Evolutionary conservation across 2,329 filamentous ascomycete genomes (phyloP).

Genomic region (Apiospora koreana): DNA sequence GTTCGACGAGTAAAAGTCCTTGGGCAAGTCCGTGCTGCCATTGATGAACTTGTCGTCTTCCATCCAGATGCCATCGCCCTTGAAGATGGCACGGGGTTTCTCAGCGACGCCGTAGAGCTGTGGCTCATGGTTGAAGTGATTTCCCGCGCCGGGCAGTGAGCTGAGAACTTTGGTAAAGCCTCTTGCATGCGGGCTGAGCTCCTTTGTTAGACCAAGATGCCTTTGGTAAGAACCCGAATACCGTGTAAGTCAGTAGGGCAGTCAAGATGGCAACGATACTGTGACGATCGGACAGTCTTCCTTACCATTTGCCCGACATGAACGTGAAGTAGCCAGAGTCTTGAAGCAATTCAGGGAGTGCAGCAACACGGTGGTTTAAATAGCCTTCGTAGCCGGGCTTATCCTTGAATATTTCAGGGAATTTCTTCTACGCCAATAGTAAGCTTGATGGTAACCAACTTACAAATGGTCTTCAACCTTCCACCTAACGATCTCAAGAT

Average conservation of each 20-base stretch:
- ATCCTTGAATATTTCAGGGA: slow-evolving; percentile 20
- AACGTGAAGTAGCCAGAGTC: slow-evolving; percentile 58
- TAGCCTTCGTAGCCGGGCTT: slow-evolving; percentile 59
- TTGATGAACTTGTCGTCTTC: no score
- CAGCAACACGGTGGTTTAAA: slow-evolving; percentile 54
- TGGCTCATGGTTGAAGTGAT: slow-evolving; percentile 33
- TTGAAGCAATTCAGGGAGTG: slow-evolving; percentile 54
- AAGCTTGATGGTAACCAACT: background rate
- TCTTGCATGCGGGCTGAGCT: slow-evolving; percentile 50
- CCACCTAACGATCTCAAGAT: background rate
- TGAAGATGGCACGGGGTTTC: slow-evolving; percentile 22
- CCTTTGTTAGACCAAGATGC: slow-evolving; percentile 29
- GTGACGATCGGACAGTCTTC: background rate
- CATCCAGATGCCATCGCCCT: slow-evolving; percentile 18
- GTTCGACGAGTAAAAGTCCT: slow-evolving; percentile 53
- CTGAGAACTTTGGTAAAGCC: slow-evolving; percentile 57
- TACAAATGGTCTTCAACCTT: background rate
- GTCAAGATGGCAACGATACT: background rate
- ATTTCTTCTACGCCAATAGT: slow-evolving; percentile 26
- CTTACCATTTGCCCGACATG: slow-evolving; percentile 56
- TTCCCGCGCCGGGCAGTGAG: slow-evolving; percentile 50
- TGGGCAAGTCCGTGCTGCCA: slow-evolving; percentile 17
- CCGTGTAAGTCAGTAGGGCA: background rate
- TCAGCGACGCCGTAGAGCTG: slow-evolving; percentile 20
- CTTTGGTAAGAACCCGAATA: background rate